Base-by-base conservation (phyloP, 2,329 filamentous ascomycete genomes). In the Penicillium sp. region DNA sequence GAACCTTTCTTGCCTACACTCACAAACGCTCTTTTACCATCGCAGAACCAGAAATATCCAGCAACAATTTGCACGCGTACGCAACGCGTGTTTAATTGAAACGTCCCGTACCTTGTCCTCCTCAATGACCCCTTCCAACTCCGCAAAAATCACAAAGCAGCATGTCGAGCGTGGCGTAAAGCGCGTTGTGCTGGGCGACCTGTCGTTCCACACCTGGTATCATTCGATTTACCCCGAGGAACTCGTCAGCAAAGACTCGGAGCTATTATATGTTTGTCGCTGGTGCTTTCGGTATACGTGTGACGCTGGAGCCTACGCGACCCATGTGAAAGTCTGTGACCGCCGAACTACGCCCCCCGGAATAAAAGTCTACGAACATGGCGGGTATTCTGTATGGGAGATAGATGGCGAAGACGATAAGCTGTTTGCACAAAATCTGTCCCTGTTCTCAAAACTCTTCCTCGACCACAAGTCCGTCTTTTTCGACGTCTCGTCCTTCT, bases 391-490 rank as follows among this genome's bases (percentile, higher is more conserved):
- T 59, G 86, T 99, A 8, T 94, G 91, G 83, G 90, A 96, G 72
- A 86, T 97, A 7, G 94, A 99, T 68, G 94, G 94, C 20, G 91
- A 92, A 68, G 84, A 87, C 63, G 83, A 96, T 61, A 88, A 87
- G 81, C 82, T 97, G 28, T 97, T 96, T 71, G 92, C 91, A 64
- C 94, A 97, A 74, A 96, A 97, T 66, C 82, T 99, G 12, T 97
- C 90, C 9, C 86, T 99, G 47, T 97, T 97, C 71, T 92, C 91
- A 26, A 99, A 97, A 74, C 84, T 99, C 46, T 99, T 97, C 73
- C 88, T 99, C 62, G 92, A 97, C 73, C 96, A 95, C 69, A 99
- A 99, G 70, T 96, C 91, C 7, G 92, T 99, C 64, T 97, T 97
- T 75, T 99, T 96, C 78, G 94, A 99, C 68, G 92, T 97, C 47